Base-by-base conservation (phyloP, 331 rosid genomes). In the Telfairia occidentalis region DNA sequence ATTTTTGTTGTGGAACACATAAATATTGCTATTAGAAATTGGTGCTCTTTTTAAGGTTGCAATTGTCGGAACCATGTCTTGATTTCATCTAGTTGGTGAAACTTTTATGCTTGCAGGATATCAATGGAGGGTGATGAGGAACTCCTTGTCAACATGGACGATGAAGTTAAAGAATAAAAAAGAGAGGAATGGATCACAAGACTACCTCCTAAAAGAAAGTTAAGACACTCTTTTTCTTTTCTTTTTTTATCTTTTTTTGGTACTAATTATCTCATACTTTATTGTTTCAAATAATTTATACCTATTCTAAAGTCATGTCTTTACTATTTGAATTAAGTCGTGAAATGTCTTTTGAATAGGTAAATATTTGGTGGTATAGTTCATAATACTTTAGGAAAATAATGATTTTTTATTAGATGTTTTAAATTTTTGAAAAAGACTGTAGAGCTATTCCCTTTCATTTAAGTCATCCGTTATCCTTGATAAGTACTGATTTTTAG, bases 161-260 rank as follows among this genome's bases (percentile, higher is more conserved):
- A 37, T 37, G 72, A 64, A 32, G 70, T 88, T 57, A 87, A 87
- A 83, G 86, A 86, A 65, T 96, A 90, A 29, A 82, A 78, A 82
- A 88, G 98, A 84, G 98, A 94, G 48, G 97, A 94, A 76, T 94
- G 98, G 98, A 94, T 94, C 97, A 94, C 98, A 79, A 84, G 90
- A 42, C 74, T 91, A 45, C 98, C 98, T 42, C 98, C 98, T 0
- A 96, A 92, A 83, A 82, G 86, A 74, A 89, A 82, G 80, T 96
- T 90, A 84, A 83, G 87, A 76, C 19, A 45, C 11, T 42, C 11
- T n/a, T 19, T 63, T 2, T n/a, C n/a, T 34, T 7, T 15, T 9
- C 1, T 10, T 4, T 16, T 19, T 18, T 8, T 43, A 0, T 38
- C n/a, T n/a, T n/a, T n/a, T n/a, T n/a, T n/a, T 8, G 46, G 11